A percentile compares a stretch with the other conserved stretches of the same genome.
Evolutionary conservation across 2,329 filamentous ascomycete genomes (phyloP).

Genomic region (Anisogramma anomala): DNA sequence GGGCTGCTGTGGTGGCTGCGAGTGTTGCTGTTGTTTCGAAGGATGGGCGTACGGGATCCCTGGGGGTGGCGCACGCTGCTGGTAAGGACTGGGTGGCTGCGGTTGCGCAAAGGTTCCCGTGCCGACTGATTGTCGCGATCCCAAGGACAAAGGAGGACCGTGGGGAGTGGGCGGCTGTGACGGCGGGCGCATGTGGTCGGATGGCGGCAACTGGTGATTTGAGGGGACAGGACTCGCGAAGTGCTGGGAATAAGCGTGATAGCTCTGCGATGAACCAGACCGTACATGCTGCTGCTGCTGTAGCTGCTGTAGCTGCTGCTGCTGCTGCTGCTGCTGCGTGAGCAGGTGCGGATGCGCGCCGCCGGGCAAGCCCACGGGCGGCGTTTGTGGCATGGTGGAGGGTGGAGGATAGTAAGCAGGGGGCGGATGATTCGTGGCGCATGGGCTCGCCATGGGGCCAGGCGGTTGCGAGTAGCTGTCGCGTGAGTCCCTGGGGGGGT

Average conservation of each 20-base stretch:
- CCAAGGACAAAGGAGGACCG: slow-evolving; percentile 35
- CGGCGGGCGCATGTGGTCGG: slow-evolving; percentile 34
- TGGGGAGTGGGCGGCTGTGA: slow-evolving; percentile 45
- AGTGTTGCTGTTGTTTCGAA: slow-evolving; percentile 21
- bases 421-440: slow-evolving; percentile 21
- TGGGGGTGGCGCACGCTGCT: slow-evolving; percentile 33
- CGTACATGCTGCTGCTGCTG: slow-evolving; percentile 32
- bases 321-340: no score
- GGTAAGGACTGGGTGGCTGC: slow-evolving; percentile 50
- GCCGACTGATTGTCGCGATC: slow-evolving; percentile 32
- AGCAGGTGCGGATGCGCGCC: slow-evolving; percentile 26
- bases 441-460: slow-evolving; percentile 18
- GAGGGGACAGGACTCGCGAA: slow-evolving; percentile 40
- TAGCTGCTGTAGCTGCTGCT: no score
- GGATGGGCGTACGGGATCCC: slow-evolving; percentile 24
- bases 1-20: slow-evolving; percentile 11
- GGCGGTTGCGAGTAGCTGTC: slow-evolving; percentile 34
- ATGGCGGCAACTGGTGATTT: slow-evolving; percentile 29
- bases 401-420: slow-evolving; percentile 13
- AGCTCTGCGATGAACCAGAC: slow-evolving; percentile 48
- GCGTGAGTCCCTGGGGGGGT: slow-evolving; percentile 33
- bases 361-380: slow-evolving; percentile 35
- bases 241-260: slow-evolving; percentile 38
- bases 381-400: slow-evolving; percentile 35
- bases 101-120: slow-evolving; percentile 36